Base-by-base conservation (phyloP, 139 green algal species). In the Coccomyxa sp. region DNA sequence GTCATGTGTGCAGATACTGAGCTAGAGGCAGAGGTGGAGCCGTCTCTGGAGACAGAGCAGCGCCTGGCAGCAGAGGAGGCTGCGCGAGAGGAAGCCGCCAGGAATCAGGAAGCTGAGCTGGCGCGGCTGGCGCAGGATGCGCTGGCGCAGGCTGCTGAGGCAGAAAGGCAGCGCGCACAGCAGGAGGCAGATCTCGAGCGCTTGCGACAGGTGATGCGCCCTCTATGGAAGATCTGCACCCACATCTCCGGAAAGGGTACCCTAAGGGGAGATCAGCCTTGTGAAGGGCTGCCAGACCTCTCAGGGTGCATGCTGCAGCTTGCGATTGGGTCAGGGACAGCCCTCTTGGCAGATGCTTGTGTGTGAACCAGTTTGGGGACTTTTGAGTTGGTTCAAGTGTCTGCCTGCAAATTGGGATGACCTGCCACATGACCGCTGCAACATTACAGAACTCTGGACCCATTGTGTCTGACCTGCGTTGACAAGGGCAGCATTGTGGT, bases 1-100 rank as follows among this genome's bases (percentile, higher is more conserved):
- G 41, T 7, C 55, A 9, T 31, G 6, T 3, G 6, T 84, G 80
- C 76, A 84, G 91, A 97, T 78, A 92, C 88, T 36, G 93, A 97
- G 38, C 70, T 96, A 34, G 92, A 93, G 36, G 92, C 90, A 31
- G 90, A 97, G 39, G 89, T 97, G 69, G 89, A 91, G 39, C 86
- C 91, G 0, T 93, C 87, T 6, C 82, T 93, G 36, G 92, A 94
- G 80, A 90, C 87, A 24, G 90, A 95, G 76, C 79, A 90, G 70
- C 82, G 85, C 55, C 78, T 85, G 27, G 29, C 64, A 31, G 64
- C 64, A 36, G 29, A 71, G n/a, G 64, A 36, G 64, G 64, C 64
- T 22, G 64, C 64, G 24, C 33, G n/a, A 38, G 64, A 22, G n/a
- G 64, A 38, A 29, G 64, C 64, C 7, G 24, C 33, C 24, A 10